phyloP scores from a whole-genome alignment of 2,329 filamentous ascomycete species.

The Microsporum canis region DNA sequence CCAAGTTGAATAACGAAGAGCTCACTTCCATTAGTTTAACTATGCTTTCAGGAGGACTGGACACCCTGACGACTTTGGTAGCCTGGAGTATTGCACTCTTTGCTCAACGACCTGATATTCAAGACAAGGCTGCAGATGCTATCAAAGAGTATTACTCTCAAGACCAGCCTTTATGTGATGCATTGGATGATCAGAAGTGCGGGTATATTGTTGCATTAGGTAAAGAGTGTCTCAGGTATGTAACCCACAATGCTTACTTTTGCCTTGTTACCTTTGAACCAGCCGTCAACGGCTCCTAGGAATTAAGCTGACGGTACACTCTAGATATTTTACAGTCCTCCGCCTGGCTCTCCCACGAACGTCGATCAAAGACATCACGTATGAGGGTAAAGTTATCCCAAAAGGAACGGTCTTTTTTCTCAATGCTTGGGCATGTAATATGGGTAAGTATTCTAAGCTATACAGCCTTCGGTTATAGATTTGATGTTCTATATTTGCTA shows the following conservation, averaged over 20 bases:
- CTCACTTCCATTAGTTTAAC: conserved; percentile 55
- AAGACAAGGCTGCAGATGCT: conserved; percentile 47
- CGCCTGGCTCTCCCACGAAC: conserved; percentile 51
- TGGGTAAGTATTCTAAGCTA: conserved; percentile 38
- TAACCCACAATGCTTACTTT: neutral
- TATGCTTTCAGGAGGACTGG: conserved; percentile 56
- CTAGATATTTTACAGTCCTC: conserved; percentile 51
- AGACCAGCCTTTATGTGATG: conserved; percentile 47
- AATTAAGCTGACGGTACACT: conserved; percentile 1
- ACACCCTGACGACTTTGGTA: conserved; percentile 55
- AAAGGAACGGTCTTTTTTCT: conserved; percentile 54
- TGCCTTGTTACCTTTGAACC: neutral
- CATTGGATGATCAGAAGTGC: conserved; percentile 53
- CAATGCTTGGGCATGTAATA: conserved; percentile 59
- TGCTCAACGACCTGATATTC: conserved; percentile 49
- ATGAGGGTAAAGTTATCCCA: conserved; percentile 48
- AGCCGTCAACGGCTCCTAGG: neutral
- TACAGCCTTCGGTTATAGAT: neutral
- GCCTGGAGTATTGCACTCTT: conserved; percentile 54
- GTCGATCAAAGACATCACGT: conserved; percentile 49
- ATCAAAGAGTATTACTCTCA: conserved; percentile 45
- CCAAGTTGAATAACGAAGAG: conserved; percentile 51
- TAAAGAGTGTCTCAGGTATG: conserved; percentile 46
- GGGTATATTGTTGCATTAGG: conserved; percentile 53
- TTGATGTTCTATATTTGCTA: neutral